phyloP scores from a whole-genome alignment of 352 stramenopile genomes.

The Albugo candida region DNA sequence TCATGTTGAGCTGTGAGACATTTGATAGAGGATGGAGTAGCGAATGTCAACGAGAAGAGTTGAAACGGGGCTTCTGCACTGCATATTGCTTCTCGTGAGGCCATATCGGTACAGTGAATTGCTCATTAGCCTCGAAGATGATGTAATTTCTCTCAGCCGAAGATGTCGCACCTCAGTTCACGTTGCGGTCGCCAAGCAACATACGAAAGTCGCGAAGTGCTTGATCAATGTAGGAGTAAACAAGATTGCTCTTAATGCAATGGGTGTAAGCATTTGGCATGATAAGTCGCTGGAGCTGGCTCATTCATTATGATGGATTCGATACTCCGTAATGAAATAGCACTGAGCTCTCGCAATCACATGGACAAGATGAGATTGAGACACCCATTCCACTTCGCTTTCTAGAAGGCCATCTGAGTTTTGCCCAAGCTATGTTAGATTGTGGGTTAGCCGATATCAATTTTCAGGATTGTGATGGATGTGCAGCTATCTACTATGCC shows the following conservation, averaged over 20 bases:
- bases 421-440: conserved; percentile 29
- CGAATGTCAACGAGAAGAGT: conserved; percentile 54
- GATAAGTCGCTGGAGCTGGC: conserved; percentile 45
- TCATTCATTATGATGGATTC: conserved; percentile 34
- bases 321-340: conserved; percentile 27
- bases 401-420: conserved; percentile 38
- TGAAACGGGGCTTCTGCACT: conserved; percentile 58
- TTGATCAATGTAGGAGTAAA: conserved; percentile 36
- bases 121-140: conserved; percentile 20
- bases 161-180: conserved; percentile 44
- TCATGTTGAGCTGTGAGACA: conserved; percentile 26
- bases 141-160: conserved; percentile 41
- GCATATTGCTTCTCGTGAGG: conserved; percentile 40
- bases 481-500: conserved; percentile 55
- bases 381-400: conserved; percentile 65
- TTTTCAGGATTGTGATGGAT: conserved; percentile 35
- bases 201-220: conserved; percentile 21
- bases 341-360: conserved; percentile 21
- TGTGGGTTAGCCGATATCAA: conserved; percentile 42
- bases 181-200: conserved; percentile 38
- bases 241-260: conserved; percentile 44
- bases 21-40: conserved; percentile 21
- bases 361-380: conserved; percentile 64
- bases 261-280: conserved; percentile 68
- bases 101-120: conserved; percentile 23